A percentile compares a stretch with the other conserved stretches of the same genome.
Conservation (phyloP, 129 eudicot genomes). For the Deinandra increscens region DNA sequence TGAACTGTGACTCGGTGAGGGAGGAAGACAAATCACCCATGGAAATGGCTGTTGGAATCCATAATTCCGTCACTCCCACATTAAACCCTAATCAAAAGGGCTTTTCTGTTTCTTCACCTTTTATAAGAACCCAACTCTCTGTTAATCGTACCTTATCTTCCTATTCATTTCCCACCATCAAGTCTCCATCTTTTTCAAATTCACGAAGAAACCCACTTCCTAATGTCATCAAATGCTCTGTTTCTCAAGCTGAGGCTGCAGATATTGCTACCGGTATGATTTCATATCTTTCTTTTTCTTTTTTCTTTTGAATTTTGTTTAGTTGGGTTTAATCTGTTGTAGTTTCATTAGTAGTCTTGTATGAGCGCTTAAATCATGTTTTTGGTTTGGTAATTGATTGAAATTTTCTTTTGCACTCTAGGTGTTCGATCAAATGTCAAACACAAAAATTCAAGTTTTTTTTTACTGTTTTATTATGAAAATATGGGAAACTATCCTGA, state of each 20-base stretch:
- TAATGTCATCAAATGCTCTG: slow-evolving; percentile 61
- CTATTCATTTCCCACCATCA: slow-evolving; percentile 27
- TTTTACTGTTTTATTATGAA: background rate
- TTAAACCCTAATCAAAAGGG: slow-evolving; percentile 29
- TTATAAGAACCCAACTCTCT: slow-evolving; percentile 40
- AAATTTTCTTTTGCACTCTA: slow-evolving; percentile 4
- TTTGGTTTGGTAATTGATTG: background rate
- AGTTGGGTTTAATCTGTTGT: background rate
- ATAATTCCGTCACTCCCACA: slow-evolving; percentile 28
- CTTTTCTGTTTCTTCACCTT: slow-evolving; percentile 37
- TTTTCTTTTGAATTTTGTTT: too few relatives aligned
- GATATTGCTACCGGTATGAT: slow-evolving; percentile 46
- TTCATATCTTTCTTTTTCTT: background rate
- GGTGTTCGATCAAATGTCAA: slow-evolving; percentile 17
- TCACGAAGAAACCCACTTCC: slow-evolving; percentile 44
- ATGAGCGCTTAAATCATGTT: background rate
- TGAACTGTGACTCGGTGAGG: slow-evolving; percentile 25
- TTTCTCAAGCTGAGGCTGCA: slow-evolving; percentile 56
- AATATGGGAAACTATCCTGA: slow-evolving; percentile 6
- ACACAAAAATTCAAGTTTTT: too few relatives aligned
- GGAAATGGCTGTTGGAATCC: slow-evolving; percentile 52
- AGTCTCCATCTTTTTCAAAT: slow-evolving; percentile 18
- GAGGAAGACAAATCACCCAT: slow-evolving; percentile 42
- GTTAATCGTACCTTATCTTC: slow-evolving; percentile 43
- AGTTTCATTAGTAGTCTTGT: background rate